Evolutionary conservation across 2,329 filamentous ascomycete genomes (phyloP).

Genomic region (Fusarium fujikuroi): DNA sequence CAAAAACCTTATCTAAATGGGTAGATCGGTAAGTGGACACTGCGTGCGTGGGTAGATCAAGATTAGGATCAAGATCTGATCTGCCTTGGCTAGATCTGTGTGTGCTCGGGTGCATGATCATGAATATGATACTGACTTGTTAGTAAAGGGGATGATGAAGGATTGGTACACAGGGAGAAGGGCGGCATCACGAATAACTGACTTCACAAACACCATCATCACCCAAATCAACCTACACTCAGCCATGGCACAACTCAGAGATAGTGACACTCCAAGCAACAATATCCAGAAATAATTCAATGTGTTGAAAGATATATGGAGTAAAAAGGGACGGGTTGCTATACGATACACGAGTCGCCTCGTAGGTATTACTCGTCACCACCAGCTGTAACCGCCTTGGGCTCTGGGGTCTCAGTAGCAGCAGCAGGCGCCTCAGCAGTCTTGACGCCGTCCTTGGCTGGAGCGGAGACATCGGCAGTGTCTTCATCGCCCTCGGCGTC

Average conservation of each 20-base stretch:
- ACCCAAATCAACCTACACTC: neutral
- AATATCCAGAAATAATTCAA: neutral
- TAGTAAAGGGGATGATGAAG: neutral
- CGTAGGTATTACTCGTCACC: conserved; percentile 41
- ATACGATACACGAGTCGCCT: conserved; percentile 13
- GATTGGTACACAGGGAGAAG: neutral
- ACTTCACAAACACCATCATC: neutral
- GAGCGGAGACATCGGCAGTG: conserved; percentile 31
- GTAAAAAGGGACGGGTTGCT: conserved; percentile 18
- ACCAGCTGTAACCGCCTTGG: conserved; percentile 46
- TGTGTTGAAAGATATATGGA: neutral
- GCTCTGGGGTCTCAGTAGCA: conserved; percentile 42
- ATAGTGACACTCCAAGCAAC: neutral
- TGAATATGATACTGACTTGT: conserved; percentile 7
- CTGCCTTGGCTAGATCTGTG: conserved; percentile 32
- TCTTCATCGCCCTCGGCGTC: conserved; percentile 46
- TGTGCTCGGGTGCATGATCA: conserved; percentile 25
- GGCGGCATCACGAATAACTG: neutral
- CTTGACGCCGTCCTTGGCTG: conserved; percentile 40
- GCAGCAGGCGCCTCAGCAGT: conserved; percentile 36
- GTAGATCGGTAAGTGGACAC: conserved; percentile 39
- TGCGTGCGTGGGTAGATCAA: conserved; percentile 32
- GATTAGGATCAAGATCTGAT: conserved; percentile 22
- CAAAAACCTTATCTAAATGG: conserved; percentile 3
- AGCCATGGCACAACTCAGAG: neutral